Base-by-base conservation (phyloP, 768 basidiomycete genomes). In the Chlorophyllum brunneum region DNA sequence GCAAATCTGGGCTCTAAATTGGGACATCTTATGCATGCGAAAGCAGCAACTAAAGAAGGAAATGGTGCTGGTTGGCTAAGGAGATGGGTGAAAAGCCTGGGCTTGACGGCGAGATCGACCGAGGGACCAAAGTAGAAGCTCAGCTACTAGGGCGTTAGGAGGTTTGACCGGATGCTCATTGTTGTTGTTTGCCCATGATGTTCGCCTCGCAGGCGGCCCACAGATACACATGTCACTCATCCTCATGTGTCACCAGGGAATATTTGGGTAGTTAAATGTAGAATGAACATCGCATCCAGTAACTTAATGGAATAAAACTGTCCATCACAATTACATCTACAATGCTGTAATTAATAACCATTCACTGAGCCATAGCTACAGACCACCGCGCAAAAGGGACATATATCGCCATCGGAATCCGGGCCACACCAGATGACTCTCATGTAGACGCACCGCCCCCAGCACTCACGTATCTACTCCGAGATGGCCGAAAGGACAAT, bases 361-460 rank as follows among this genome's bases (percentile, higher is more conserved):
- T 57, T 89, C 86, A 57, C 94, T 94, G 22, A 88, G 81, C 93
- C 94, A 95, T 89, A 95, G 88, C 63, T 94, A 92, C 51, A n/a
- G n/a, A n/a, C n/a, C n/a, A n/a, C n/a, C n/a, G n/a, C 86, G 77
- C 16, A 90, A 93, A 62, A 86, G 88, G 20, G 68, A 58, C 34
- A 95, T 73, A 62, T 93, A 89, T 49, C 93, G 68, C 81, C 87
- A 92, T 36, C 94, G 80, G 71, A 92, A 95, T n/a, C n/a, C n/a
- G n/a, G n/a, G n/a, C 93, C 93, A 95, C 34, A 82, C 81, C 54
- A 92, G 68, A 72, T 97, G 94, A 53, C 82, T 83, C 49, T 68
- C 55, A 59, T 97, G 94, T 51, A 76, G 68, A 54, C 68, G 66
- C 84, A 94, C 92, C 5, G 93, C 92, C 22, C 67, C 60, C 10